These are phyloP conservation scores for Pyrus communis DNA, from an alignment of 306 rosid genomes.

Conservation along the genomic window DNA sequence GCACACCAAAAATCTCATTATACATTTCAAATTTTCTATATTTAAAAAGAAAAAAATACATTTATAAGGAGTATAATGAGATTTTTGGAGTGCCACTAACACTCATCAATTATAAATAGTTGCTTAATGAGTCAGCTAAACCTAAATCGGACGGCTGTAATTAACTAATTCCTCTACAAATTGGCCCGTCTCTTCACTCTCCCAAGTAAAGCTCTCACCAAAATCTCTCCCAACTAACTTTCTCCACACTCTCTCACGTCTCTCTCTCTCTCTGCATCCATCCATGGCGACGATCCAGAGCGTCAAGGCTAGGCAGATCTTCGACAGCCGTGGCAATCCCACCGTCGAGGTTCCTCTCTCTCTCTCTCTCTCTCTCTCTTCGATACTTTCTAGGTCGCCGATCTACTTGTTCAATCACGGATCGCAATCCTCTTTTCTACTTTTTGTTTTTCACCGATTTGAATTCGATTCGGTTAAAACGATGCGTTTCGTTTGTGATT, in stretches of 20 bases:
- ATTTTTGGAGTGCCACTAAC: too few species aligned
- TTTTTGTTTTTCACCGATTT: neutral
- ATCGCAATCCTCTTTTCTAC: neutral
- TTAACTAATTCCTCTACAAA: constrained; percentile 13
- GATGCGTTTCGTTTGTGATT: neutral
- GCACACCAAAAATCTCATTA: too few species aligned
- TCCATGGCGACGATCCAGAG: constrained; percentile 53
- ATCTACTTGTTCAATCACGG: neutral
- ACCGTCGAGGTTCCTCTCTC: constrained; percentile 73
- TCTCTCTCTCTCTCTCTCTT: neutral
- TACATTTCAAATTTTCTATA: too few species aligned
- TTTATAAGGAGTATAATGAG: too few species aligned
- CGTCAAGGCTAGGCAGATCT: constrained; percentile 89
- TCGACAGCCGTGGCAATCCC: constrained; percentile 99
- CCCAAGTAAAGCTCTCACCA: neutral
- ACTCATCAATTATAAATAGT: neutral
- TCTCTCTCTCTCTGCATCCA: constrained; percentile 12
- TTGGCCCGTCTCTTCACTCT: neutral
- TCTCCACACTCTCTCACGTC: neutral
- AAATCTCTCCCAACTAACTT: neutral
- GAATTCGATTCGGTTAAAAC: neutral
- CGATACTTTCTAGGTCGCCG: neutral
- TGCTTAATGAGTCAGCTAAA: neutral
- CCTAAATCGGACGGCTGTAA: constrained; percentile 31
- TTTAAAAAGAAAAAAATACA: too few species aligned